phyloP scores from a whole-genome alignment of 2,329 filamentous ascomycete species.

The Penicillium verrucosum region DNA sequence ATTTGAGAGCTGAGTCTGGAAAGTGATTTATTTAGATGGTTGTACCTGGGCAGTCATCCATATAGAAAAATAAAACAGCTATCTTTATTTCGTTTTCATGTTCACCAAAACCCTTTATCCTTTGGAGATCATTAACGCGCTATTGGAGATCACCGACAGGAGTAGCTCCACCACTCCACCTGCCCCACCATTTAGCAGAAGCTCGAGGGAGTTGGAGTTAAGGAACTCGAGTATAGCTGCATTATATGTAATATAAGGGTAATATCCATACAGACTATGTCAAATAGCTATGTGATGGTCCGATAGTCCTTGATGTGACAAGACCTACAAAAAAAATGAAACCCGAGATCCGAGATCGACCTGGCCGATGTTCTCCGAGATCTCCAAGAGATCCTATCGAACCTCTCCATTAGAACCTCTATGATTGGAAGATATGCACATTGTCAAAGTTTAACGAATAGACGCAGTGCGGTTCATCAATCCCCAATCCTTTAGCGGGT shows the following conservation, averaged over 20 bases:
- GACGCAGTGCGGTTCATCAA: not conserved
- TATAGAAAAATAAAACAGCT: no score
- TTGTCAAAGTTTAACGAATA: not conserved
- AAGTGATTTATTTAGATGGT: not conserved
- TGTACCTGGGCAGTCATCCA: not conserved
- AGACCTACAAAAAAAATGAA: not conserved
- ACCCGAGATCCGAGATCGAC: not conserved
- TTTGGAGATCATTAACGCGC: not conserved
- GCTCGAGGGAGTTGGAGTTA: no score
- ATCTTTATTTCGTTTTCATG: not conserved
- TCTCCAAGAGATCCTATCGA: not conserved
- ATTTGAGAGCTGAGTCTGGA: slow-evolving; percentile 24
- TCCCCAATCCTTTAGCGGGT: not conserved
- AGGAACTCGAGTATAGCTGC: not conserved
- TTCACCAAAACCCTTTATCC: not conserved
- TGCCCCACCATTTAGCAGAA: not conserved
- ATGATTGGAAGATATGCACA: not conserved
- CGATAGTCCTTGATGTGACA: not conserved
- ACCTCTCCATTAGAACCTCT: not conserved
- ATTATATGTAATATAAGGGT: not conserved
- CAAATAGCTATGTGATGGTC: not conserved
- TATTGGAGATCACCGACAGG: not conserved
- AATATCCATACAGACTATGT: not conserved
- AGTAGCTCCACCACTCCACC: not conserved
- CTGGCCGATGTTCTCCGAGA: slow-evolving; percentile 6